Evolutionary conservation across 2,329 filamentous ascomycete genomes (phyloP).

Genomic region (Botryotinia globosa): DNA sequence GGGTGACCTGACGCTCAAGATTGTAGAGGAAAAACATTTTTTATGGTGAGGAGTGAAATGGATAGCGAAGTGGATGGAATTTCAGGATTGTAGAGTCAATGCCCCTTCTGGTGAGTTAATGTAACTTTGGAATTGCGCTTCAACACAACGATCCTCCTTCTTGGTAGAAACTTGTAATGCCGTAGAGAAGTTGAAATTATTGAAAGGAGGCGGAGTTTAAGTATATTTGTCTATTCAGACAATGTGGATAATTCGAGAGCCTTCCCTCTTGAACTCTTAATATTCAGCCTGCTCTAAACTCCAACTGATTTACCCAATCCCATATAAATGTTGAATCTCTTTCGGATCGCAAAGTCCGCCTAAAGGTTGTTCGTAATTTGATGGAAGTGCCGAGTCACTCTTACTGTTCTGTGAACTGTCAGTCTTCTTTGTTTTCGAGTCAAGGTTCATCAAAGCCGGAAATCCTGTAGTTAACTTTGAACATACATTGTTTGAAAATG

Average conservation of each 20-base stretch:
- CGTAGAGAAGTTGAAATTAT: background rate
- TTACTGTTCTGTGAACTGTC: conserved; percentile 10
- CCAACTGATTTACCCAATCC: background rate
- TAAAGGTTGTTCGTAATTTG: background rate
- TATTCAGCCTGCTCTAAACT: background rate
- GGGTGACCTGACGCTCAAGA: conserved; percentile 87
- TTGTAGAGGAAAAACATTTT: conserved; percentile 98
- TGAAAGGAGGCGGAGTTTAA: background rate
- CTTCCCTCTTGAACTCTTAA: conserved; percentile 4
- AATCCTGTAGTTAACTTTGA: conserved; percentile 11
- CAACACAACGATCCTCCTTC: conserved; percentile 1
- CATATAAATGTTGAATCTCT: conserved; percentile 13
- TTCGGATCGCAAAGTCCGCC: conserved; percentile 5
- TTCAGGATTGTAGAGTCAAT: conserved; percentile 10
- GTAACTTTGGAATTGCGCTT: background rate
- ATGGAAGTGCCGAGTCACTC: background rate
- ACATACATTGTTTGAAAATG: conserved; percentile 36
- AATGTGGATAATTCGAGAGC: background rate
- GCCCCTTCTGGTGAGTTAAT: background rate
- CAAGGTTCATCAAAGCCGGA: conserved; percentile 9
- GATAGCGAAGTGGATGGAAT: background rate
- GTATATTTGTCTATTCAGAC: conserved; percentile 4
- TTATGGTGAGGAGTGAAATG: background rate
- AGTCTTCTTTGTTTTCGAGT: conserved; percentile 19
- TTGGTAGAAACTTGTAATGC: background rate